Conservation (phyloP, 2,329 filamentous ascomycete genomes). For the Aspergillus ochraceoroseus region DNA sequence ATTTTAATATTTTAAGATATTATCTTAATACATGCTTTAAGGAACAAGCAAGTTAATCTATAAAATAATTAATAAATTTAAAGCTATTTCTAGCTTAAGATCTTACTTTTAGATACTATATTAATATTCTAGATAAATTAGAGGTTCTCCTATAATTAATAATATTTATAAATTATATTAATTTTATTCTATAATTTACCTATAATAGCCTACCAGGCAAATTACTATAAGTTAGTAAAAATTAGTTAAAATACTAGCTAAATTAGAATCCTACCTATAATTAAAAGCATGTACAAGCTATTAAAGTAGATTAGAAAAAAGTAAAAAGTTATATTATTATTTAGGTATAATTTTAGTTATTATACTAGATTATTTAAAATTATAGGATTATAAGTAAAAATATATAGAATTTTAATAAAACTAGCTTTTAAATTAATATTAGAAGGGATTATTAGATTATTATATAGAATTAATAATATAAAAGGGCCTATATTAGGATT, state of each 20-base stretch:
- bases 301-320: no score
- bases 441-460: background rate
- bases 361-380: background rate
- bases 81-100: no score
- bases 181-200: background rate
- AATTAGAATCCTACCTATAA: no score
- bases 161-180: background rate
- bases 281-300: no score
- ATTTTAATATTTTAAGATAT: background rate
- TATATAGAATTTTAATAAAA: background rate
- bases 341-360: background rate
- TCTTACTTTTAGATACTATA: background rate
- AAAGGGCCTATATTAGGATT: background rate
- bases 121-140: background rate
- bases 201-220: no score
- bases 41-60: background rate
- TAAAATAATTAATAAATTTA: background rate
- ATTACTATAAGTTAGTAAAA: no score
- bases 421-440: background rate
- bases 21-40: background rate
- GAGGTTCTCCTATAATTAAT: background rate
- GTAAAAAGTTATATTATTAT: no score
- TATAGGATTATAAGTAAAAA: background rate
- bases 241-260: background rate
- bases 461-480: background rate